Evolutionary conservation across 345 rosid species (phyloP), one percentile per base, ranked within the genome.

Genomic region (Orychophragmus violaceus): DNA sequence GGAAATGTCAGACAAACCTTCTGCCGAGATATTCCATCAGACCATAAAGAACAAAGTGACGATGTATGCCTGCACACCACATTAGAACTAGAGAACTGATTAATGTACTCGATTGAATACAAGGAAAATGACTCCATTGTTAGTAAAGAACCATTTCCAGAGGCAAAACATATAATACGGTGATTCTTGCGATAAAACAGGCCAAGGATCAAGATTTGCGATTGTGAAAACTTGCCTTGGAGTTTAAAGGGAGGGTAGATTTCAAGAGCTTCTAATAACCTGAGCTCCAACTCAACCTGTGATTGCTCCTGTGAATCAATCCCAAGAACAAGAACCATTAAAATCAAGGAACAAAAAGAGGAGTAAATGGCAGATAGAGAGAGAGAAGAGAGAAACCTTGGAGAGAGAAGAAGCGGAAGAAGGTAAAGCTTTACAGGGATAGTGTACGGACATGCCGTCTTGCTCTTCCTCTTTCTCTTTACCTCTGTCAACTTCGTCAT

Each of bases 401-500:
- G 96, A 78, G 56, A 87, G 93, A 73, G 99, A 91, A 25, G 99
- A 87, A 58, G 93, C 97, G 13, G 99, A 88, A 36, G 99, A 90
- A 37, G 83, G 91, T n/a, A 93, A 87, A 72, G 93, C 88, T 76
- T 94, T 94, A 79, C 96, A 90, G 0, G 93, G 97, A 44, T 97
- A 90, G 66, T 88, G 99, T 56, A 88, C 89, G 53, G 97, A 94
- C 76, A 90, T 74, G 23, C 96, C 99, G 33, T 94, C 97, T 61
- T 81, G 96, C 48, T 94, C 95, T 77, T 83, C 87, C 71, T 83
- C 91, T 73, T 69, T 79, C 68, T 52, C 79, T 75, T 59, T 60
- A 14, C 25, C 61, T 59, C 68, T 53, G 8, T 64, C 66, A 36
- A 62, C 77, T 60, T 65, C 84, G 32, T 75, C 89, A 52, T 70